These are phyloP conservation scores for Cladosporium halotolerans DNA, from an alignment of 2,329 filamentous ascomycete genomes.

Conservation along the genomic window DNA sequence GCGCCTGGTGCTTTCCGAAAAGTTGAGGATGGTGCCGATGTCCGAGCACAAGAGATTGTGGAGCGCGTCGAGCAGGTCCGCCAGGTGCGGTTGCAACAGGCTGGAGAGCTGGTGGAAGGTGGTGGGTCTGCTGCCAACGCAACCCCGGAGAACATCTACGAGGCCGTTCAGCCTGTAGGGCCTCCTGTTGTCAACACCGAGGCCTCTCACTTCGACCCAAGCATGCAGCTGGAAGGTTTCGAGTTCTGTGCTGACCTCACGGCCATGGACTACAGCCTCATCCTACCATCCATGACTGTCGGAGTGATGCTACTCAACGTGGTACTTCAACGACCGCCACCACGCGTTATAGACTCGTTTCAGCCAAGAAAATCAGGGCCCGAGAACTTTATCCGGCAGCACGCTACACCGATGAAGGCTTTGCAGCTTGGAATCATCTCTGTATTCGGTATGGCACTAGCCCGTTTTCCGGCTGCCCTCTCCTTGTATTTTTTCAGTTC, in stretches of 20 bases:
- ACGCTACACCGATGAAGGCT: too few relatives aligned
- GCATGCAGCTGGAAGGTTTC: conserved; percentile 50
- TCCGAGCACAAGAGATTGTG: background rate
- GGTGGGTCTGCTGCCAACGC: background rate
- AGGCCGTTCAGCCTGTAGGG: background rate
- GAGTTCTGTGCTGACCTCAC: conserved; percentile 57
- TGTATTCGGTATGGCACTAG: conserved; percentile 23
- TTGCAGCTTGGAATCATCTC: too few relatives aligned
- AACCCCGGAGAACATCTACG: background rate
- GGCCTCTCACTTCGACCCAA: conserved; percentile 34
- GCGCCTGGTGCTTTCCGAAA: background rate
- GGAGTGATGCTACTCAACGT: conserved; percentile 32
- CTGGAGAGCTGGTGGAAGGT: background rate
- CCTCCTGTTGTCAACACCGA: background rate
- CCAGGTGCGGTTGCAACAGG: background rate
- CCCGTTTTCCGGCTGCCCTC: conserved; percentile 34
- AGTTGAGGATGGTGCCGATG: background rate
- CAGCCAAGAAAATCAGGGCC: too few relatives aligned
- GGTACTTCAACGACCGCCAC: too few relatives aligned
- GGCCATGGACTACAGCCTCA: conserved; percentile 45
- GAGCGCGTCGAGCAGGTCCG: background rate
- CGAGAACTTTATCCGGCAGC: too few relatives aligned
- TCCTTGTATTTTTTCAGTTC: conserved; percentile 34
- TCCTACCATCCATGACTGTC: conserved; percentile 45
- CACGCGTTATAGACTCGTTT: too few relatives aligned